phyloP scores from a whole-genome alignment of 805 yeast species.

The Lachancea sp. region DNA sequence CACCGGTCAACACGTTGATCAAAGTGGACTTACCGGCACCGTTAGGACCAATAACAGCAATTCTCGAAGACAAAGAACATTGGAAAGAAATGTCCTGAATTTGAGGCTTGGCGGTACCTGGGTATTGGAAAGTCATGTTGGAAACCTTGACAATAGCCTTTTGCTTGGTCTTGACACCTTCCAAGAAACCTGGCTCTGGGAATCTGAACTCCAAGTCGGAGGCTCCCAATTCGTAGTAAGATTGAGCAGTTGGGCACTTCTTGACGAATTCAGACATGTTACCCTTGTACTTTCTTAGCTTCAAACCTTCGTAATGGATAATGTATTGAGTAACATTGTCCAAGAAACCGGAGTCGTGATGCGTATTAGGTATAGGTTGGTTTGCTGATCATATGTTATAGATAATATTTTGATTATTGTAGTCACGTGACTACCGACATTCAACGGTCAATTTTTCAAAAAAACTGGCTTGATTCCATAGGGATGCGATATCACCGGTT shows the following conservation, averaged over 20 bases:
- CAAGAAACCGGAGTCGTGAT: constrained; percentile 99
- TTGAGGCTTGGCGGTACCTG: constrained; percentile 98
- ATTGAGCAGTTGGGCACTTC: constrained; percentile 97
- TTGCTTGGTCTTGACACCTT: constrained; percentile 99
- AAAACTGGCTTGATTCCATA: no score
- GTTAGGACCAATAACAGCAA: constrained; percentile 99
- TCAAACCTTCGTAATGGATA: constrained; percentile 99
- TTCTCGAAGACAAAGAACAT: constrained; percentile 98
- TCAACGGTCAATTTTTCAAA: no score
- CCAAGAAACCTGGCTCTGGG: constrained; percentile 99
- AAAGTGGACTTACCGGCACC: constrained; percentile 99
- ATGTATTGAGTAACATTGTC: constrained; percentile 96
- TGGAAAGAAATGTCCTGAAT: constrained; percentile 88
- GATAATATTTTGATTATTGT: no score
- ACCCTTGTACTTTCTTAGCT: constrained; percentile 99
- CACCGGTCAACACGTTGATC: constrained; percentile 98
- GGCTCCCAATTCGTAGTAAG: constrained; percentile 98
- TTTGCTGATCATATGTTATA: constrained; percentile 88
- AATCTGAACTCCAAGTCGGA: constrained; percentile 92
- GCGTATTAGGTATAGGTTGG: constrained; percentile 96
- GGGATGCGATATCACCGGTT: no score
- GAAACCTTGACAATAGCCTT: constrained; percentile 98
- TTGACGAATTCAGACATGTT: constrained; percentile 97
- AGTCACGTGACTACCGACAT: no score
- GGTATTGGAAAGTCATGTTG: constrained; percentile 98